Evolutionary conservation across 768 basidiomycete species (phyloP).

Genomic region (Lanmaoa pseudosensibilis): DNA sequence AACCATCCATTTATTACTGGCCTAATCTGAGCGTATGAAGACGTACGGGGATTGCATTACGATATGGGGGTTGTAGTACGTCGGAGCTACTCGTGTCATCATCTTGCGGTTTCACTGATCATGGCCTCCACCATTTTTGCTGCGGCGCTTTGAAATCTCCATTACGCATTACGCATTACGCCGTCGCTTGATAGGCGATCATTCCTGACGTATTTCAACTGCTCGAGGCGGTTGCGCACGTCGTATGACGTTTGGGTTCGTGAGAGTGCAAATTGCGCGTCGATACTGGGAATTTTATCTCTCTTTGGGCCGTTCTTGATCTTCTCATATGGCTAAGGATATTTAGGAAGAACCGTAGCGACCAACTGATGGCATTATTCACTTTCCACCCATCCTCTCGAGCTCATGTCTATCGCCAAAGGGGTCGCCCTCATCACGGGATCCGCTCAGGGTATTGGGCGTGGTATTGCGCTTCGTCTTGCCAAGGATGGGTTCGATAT

Average conservation of each 20-base stretch:
- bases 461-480: slow-evolving; percentile 34
- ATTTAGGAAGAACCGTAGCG: background rate
- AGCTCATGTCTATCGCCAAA: slow-evolving; percentile 22
- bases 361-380: no score
- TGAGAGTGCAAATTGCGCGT: background rate
- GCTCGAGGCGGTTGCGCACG: background rate
- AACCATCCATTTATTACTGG: background rate
- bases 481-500: slow-evolving; percentile 36
- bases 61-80: background rate
- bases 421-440: slow-evolving; percentile 39
- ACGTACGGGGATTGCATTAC: background rate
- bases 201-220: no score
- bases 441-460: slow-evolving; percentile 31
- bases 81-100: background rate
- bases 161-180: background rate
- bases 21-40: no score
- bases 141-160: background rate
- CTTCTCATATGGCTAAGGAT: background rate
- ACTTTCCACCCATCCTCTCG: background rate
- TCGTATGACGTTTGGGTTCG: background rate
- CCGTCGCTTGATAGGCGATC: background rate
- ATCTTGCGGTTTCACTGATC: background rate
- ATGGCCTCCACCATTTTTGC: no score
- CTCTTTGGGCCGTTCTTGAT: background rate
- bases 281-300: background rate